These are phyloP conservation scores for Skeletonema tropicum DNA, from an alignment of 108 stramenopile species.

Conservation along the genomic window DNA sequence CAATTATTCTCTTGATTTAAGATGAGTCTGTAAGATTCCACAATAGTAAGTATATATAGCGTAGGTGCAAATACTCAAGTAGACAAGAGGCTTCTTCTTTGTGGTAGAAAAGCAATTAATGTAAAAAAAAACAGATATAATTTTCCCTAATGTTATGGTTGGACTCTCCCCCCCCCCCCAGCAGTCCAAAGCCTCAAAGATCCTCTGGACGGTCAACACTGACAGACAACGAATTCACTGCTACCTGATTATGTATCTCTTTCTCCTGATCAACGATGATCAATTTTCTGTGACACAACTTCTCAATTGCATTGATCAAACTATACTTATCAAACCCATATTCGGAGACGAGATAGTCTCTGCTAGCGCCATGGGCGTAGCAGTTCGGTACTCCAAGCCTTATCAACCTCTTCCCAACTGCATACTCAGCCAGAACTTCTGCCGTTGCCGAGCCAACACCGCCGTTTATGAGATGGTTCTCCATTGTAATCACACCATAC, in stretches of 20 bases:
- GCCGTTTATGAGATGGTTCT: slow-evolving; percentile 27
- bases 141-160: too few relatives aligned
- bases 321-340: slow-evolving; percentile 18
- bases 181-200: neutral
- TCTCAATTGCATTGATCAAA: slow-evolving; percentile 25
- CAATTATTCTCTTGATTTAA: too few relatives aligned
- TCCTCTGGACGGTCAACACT: neutral
- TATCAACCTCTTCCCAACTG: slow-evolving; percentile 15
- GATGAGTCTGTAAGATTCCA: too few relatives aligned
- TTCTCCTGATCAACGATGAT: neutral
- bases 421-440: slow-evolving; percentile 34
- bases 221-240: neutral
- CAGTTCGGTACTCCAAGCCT: slow-evolving; percentile 22
- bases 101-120: too few relatives aligned
- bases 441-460: slow-evolving; percentile 22
- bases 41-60: too few relatives aligned
- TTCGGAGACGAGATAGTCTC: slow-evolving; percentile 19
- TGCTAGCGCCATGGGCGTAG: slow-evolving; percentile 28
- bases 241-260: too few relatives aligned
- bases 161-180: too few relatives aligned
- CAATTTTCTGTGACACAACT: slow-evolving; percentile 19
- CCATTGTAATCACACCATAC: slow-evolving; percentile 29
- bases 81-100: too few relatives aligned
- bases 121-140: too few relatives aligned
- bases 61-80: too few relatives aligned